Evolutionary conservation across 2,329 filamentous ascomycete genomes (phyloP), one percentile per base, ranked within the genome.

Genomic region (Plenodomus tracheiphilus): DNA sequence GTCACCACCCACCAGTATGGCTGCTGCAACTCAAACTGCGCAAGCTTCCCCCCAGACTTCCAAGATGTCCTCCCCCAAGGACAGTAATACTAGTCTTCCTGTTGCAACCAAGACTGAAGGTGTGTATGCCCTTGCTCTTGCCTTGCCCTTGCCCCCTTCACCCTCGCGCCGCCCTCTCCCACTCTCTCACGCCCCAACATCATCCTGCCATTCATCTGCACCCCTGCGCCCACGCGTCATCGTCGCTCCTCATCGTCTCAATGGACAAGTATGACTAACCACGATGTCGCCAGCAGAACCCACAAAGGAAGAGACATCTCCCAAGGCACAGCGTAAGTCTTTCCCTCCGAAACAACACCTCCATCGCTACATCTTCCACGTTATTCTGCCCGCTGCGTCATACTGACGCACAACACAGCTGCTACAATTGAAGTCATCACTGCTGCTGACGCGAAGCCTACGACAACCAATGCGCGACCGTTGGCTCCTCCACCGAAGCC

Each of bases 401-500:
- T 59, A 56, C 61, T 64, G 52, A 66, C 49, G 32, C 8, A 28
- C 38, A 13, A 34, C 46, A 18, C 54, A 61, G 55, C 62, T 39
- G 53, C 62, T 5, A 53, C 51, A 37, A 53, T 60, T 38, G 64
- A 66, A 46, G 59, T 61, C 10, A 42, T 46, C 40, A 48, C 40
- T 41, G 43, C 54, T 36, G 28, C 56, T 22, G 66, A 69, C 43
- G 19, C 59, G 39, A 69, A 73, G 58, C 57, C 73, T 19, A 51
- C 64, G 28, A 69, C 72, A 56, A 72, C 77, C 69, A 73, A 71
- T 61, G 68, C 65, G 38, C 75, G 74, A 56, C 77, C 77, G 73
- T 73, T 85, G 73, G 68, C 79, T 70, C 77, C 79, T 61, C 78
- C 78, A 50, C 79, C 79, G 25, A 77, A 75, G 55, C 77, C 77